Evolutionary conservation across 163 green algal genomes (phyloP).

Genomic region (Prototheca wickerhamii): DNA sequence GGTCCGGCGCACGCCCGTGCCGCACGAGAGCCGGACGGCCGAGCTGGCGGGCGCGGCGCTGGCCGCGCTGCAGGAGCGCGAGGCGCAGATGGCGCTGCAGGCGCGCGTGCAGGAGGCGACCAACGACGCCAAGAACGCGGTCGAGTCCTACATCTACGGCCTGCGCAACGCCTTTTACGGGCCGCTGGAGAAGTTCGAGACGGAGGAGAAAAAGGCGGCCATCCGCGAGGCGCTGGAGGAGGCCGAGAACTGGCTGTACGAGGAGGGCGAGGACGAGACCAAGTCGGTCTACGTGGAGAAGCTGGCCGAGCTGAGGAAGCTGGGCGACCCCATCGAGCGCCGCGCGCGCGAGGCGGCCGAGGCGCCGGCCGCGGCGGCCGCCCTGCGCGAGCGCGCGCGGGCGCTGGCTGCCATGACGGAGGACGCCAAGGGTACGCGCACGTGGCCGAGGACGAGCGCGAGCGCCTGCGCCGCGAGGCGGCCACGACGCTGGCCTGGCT

Average conservation of each 20-base stretch:
- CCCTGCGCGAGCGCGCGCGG: conserved; percentile 19
- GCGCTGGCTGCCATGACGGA: conserved; percentile 44
- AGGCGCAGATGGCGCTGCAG: conserved; percentile 63
- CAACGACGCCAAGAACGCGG: conserved; percentile 84
- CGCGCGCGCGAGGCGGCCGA: conserved; percentile 43
- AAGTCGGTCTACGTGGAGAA: conserved; percentile 87
- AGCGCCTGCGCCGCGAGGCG: conserved; percentile 68
- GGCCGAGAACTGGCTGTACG: conserved; percentile 95
- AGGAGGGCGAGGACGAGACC: conserved; percentile 91
- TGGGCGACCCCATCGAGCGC: conserved; percentile 61
- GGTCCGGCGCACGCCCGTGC: conserved; percentile 64
- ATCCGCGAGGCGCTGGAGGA: conserved; percentile 29
- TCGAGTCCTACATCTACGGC: conserved; percentile 90
- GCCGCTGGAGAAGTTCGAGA: conserved; percentile 40
- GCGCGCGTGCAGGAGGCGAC: conserved; percentile 84
- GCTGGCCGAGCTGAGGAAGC: conserved; percentile 59
- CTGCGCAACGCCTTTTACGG: conserved; percentile 74
- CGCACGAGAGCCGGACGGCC: conserved; percentile 27
- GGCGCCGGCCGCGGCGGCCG: conserved; percentile 27
- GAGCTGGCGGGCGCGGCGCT: conserved; percentile 35
- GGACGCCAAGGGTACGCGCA: conserved; percentile 58
- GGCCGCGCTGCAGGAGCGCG: conserved; percentile 43
- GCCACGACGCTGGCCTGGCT: conserved; percentile 75
- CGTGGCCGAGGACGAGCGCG: conserved; percentile 49
- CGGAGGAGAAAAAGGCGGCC: conserved; percentile 28